Evolutionary conservation across 1,139 yeast species (phyloP).

Genomic region (Saccharomyces uvarum): DNA sequence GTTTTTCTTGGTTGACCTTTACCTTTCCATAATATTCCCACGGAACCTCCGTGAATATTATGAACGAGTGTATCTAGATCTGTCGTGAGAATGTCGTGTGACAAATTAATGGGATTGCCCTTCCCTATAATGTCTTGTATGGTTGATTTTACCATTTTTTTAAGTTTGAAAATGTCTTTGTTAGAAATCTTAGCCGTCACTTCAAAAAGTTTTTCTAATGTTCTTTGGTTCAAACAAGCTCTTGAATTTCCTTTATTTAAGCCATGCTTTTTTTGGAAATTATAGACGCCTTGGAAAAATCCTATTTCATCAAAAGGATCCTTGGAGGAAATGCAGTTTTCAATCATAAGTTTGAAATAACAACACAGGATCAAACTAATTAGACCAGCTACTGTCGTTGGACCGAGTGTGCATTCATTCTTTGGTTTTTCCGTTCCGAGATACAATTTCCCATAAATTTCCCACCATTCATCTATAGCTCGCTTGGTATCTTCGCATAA

Average conservation of each 20-base stretch:
- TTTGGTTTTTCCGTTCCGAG: conserved; percentile 36
- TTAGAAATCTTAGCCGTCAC: conserved; percentile 47
- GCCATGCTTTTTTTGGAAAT: conserved; percentile 63
- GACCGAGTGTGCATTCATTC: conserved; percentile 48
- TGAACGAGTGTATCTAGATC: conserved; percentile 41
- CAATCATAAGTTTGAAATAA: conserved; percentile 58
- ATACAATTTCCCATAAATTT: conserved; percentile 57
- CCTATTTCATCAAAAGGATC: conserved; percentile 77
- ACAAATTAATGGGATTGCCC: conserved; percentile 33
- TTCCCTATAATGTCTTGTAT: conserved; percentile 57
- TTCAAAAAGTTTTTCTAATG: conserved; percentile 52
- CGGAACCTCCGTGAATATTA: conserved; percentile 38
- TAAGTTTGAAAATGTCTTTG: conserved; percentile 53
- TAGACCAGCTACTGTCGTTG: conserved; percentile 55
- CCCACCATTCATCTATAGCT: conserved; percentile 81
- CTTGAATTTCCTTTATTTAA: conserved; percentile 35
- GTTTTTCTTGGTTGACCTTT: conserved; percentile 34
- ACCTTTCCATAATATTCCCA: conserved; percentile 44
- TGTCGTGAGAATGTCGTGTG: conserved; percentile 44
- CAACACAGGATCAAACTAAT: conserved; percentile 64
- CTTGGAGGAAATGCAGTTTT: conserved; percentile 73
- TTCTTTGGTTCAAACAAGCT: conserved; percentile 55
- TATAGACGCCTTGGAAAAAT: conserved; percentile 52
- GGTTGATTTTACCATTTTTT: conserved; percentile 62
- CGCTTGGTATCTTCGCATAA: conserved; percentile 68